phyloP scores from a whole-genome alignment of 2,329 filamentous ascomycete species.

The Calonectria montana region DNA sequence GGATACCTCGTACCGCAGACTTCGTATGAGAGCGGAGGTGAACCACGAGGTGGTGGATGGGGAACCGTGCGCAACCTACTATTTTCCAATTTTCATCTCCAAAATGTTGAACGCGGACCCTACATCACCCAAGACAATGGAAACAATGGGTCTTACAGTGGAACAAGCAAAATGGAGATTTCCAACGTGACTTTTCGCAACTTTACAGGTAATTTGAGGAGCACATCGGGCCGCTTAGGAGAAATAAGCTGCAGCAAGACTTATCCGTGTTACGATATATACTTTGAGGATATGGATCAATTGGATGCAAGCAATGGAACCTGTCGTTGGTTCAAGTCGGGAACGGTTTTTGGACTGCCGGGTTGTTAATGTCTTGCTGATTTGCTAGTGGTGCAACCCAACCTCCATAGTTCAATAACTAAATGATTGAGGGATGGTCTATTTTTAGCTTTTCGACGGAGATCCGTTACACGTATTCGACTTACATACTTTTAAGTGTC shows the following conservation, averaged over 20 bases:
- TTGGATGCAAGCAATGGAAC: not conserved
- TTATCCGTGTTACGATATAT: not conserved
- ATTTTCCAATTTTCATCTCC: not conserved
- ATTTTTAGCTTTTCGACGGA: too few relatives aligned
- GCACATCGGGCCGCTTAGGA: not conserved
- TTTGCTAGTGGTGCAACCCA: not conserved
- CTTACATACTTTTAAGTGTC: too few relatives aligned
- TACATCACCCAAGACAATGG: not conserved
- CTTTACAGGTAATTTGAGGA: not conserved
- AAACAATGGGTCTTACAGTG: not conserved
- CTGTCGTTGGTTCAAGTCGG: not conserved
- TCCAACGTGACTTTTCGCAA: not conserved
- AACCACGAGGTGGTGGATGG: conserved; percentile 2
- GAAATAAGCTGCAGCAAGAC: not conserved
- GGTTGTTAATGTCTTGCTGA: not conserved
- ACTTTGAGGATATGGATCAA: not conserved
- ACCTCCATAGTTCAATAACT: too few relatives aligned
- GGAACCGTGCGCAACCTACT: not conserved
- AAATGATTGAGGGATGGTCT: not conserved
- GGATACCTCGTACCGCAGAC: not conserved
- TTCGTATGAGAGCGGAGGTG: not conserved
- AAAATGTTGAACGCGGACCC: not conserved
- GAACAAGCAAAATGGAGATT: not conserved
- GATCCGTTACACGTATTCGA: too few relatives aligned
- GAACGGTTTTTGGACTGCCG: not conserved